Percentiles rank a stretch among this genome's conserved stretches.
Conservation (phyloP, 352 stramenopile species). For the Pythium aquatile region DNA sequence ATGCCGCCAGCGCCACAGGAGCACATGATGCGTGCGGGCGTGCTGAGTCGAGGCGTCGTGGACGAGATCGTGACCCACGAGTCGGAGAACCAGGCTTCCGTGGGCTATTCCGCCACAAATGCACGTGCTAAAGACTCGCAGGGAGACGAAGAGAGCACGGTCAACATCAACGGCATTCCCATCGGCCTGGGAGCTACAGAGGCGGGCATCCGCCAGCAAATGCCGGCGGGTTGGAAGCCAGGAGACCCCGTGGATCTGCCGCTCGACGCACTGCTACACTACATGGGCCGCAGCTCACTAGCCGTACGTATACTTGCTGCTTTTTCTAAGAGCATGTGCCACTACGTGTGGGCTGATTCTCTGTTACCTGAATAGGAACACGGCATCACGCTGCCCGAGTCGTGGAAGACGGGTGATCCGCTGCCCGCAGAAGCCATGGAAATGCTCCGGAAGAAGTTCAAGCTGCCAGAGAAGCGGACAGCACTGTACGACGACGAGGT, state of each 20-base stretch:
- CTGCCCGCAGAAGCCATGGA: slow-evolving; percentile 74
- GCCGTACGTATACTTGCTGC: slow-evolving; percentile 29
- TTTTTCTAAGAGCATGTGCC: neutral
- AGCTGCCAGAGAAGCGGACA: slow-evolving; percentile 63
- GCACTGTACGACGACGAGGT: slow-evolving; percentile 75
- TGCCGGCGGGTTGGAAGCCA: slow-evolving; percentile 76
- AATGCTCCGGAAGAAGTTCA: slow-evolving; percentile 77
- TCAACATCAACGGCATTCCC: slow-evolving; percentile 54
- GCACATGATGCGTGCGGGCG: slow-evolving; percentile 84
- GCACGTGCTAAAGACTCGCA: slow-evolving; percentile 24
- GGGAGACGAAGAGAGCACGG: slow-evolving; percentile 30
- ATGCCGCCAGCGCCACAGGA: slow-evolving; percentile 79
- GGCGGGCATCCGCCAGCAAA: slow-evolving; percentile 71
- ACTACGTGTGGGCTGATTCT: neutral
- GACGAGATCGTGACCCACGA: slow-evolving; percentile 78
- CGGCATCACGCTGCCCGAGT: slow-evolving; percentile 62
- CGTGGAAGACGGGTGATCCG: slow-evolving; percentile 69
- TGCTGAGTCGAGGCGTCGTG: slow-evolving; percentile 78
- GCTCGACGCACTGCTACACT: slow-evolving; percentile 73
- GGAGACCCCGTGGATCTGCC: slow-evolving; percentile 79
- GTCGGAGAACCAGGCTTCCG: slow-evolving; percentile 26
- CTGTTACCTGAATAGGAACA: slow-evolving; percentile 40
- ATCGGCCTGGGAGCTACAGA: slow-evolving; percentile 69
- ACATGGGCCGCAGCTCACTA: slow-evolving; percentile 79
- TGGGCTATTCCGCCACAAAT: slow-evolving; percentile 43